phyloP scores from a whole-genome alignment of 2,329 filamentous ascomycete species.

The Calonectria naviculata region DNA sequence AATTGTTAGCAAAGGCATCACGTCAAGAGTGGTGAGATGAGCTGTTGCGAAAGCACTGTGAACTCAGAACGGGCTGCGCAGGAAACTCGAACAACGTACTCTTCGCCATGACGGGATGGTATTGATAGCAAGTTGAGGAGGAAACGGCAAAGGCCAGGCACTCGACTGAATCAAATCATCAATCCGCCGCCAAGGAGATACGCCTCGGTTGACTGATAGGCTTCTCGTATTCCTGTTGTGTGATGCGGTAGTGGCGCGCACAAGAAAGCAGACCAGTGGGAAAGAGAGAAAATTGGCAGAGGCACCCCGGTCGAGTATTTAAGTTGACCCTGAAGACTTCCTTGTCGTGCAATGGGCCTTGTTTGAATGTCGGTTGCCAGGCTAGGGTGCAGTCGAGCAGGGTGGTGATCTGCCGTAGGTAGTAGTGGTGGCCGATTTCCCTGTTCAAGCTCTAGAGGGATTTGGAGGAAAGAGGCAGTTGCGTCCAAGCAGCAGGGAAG shows the following conservation, averaged over 20 bases:
- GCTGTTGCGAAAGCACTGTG: not conserved
- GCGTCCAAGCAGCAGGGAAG: not conserved
- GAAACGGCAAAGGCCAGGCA: not conserved
- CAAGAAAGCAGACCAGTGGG: not conserved
- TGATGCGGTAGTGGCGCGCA: not conserved
- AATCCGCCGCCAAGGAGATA: not conserved
- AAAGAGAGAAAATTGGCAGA: not conserved
- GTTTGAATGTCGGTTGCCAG: not conserved
- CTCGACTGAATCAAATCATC: not conserved
- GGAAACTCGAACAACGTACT: slow-evolving; percentile 28
- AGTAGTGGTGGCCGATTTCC: not conserved
- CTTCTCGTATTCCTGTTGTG: not conserved
- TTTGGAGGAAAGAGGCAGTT: not conserved
- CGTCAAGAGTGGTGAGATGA: not conserved
- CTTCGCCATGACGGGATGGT: slow-evolving; percentile 33
- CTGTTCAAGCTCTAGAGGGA: not conserved
- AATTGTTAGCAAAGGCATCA: slow-evolving; percentile 5
- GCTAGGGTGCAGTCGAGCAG: not conserved
- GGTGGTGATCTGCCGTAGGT: not conserved
- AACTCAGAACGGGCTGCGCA: not conserved
- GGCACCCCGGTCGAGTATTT: slow-evolving; percentile 6
- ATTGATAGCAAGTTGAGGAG: not conserved
- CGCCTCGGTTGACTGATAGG: not conserved
- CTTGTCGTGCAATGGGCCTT: not conserved
- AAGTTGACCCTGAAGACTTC: slow-evolving; percentile 2